Evolutionary conservation across 495 filamentous ascomycete genomes (phyloP).

Genomic region (Penicillium angulare): DNA sequence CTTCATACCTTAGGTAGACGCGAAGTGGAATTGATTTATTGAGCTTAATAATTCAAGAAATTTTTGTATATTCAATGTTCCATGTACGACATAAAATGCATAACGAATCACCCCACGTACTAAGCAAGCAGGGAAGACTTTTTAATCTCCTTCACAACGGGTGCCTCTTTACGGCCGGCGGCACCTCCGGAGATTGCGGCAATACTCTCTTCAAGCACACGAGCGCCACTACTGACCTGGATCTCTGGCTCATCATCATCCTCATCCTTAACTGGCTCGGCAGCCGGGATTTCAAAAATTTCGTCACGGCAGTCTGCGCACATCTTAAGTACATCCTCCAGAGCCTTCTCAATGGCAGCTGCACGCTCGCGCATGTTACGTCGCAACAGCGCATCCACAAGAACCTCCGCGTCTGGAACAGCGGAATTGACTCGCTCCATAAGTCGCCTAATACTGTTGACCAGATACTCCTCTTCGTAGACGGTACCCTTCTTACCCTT

Average conservation of each 20-base stretch:
- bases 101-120: not conserved
- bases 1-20: not conserved
- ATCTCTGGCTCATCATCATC: slow-evolving; percentile 20
- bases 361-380: slow-evolving; percentile 87
- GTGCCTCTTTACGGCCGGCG: slow-evolving; percentile 30
- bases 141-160: slow-evolving; percentile 45
- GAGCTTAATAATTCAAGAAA: not conserved
- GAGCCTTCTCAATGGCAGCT: slow-evolving; percentile 66
- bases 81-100: slow-evolving; percentile 5
- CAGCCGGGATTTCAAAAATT: slow-evolving; percentile 53
- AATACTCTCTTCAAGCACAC: slow-evolving; percentile 42
- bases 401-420: slow-evolving; percentile 62
- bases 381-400: slow-evolving; percentile 72
- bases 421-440: slow-evolving; percentile 78
- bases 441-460: slow-evolving; percentile 79
- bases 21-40: not conserved
- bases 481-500: slow-evolving; percentile 93
- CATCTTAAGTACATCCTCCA: slow-evolving; percentile 67
- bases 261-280: slow-evolving; percentile 11
- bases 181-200: slow-evolving; percentile 24
- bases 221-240: slow-evolving; percentile 34
- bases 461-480: slow-evolving; percentile 96
- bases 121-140: slow-evolving; percentile 57
- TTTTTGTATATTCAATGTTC: not conserved
- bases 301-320: slow-evolving; percentile 64